Evolutionary conservation across 2,329 filamentous ascomycete genomes (phyloP), one percentile per base, ranked within the genome.

Genomic region (Malbranchea zuffiana): DNA sequence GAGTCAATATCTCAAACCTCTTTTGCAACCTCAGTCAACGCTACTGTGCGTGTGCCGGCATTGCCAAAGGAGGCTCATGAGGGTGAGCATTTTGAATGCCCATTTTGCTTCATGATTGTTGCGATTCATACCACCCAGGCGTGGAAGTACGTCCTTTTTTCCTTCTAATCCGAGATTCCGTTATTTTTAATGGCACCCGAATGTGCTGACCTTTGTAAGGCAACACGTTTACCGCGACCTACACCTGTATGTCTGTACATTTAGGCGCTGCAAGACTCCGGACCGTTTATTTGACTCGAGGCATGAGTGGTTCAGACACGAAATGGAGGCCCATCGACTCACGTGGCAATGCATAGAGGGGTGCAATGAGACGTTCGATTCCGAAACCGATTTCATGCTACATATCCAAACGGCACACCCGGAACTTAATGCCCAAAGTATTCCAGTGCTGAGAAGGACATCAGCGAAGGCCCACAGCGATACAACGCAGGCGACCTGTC

Each of bases 121-220:
- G 53, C 41, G 1, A 44, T 55, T 0, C 45, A 21, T 4, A 44
- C 42, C 6, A 43, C 31, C 6, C 11, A 13, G 1, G 41, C 53
- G 0, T 65, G 61, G 61, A 53, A 49, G 43, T 29, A 29, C 2
- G 27, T 29, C 12, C 13, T n/a, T n/a, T n/a, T n/a, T n/a, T n/a
- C n/a, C n/a, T n/a, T n/a, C n/a, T n/a, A n/a, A n/a, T n/a, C n/a
- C n/a, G n/a, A n/a, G n/a, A n/a, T n/a, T n/a, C n/a, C n/a, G n/a
- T n/a, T n/a, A n/a, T n/a, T n/a, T n/a, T n/a, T n/a, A n/a, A n/a
- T n/a, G n/a, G n/a, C n/a, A n/a, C n/a, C n/a, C n/a, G n/a, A n/a
- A n/a, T n/a, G n/a, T n/a, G n/a, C n/a, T n/a, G n/a, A n/a, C n/a
- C n/a, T n/a, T n/a, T n/a, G n/a, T n/a, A n/a, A 29, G 27, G 1